Evolutionary conservation across 495 filamentous ascomycete genomes (phyloP).

Genomic region (Oidiodendron maius): DNA sequence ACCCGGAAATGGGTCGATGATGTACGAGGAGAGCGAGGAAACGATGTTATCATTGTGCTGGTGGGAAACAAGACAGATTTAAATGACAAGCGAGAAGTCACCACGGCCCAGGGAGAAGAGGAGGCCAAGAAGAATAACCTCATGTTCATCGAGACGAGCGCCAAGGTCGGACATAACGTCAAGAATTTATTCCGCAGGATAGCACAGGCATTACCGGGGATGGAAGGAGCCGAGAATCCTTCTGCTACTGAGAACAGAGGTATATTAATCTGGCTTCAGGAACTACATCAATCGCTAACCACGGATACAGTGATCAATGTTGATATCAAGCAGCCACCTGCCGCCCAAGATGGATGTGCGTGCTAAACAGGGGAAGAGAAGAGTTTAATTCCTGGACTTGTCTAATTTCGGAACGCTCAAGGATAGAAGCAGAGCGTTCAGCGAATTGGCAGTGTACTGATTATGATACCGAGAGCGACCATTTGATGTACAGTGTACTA

Average conservation of each 20-base stretch:
- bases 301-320: slow-evolving; percentile 78
- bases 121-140: slow-evolving; percentile 96
- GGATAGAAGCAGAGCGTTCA: slow-evolving; percentile 38
- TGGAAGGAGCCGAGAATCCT: slow-evolving; percentile 78
- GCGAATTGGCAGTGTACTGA: slow-evolving; percentile 21
- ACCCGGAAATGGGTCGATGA: slow-evolving; percentile 99
- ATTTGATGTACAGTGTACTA: slow-evolving; percentile 10
- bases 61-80: slow-evolving; percentile 99
- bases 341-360: slow-evolving; percentile 73
- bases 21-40: slow-evolving; percentile 90
- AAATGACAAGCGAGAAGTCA: slow-evolving; percentile 95
- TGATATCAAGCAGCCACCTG: slow-evolving; percentile 70
- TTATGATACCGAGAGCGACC: slow-evolving; percentile 18
- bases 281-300: slow-evolving; percentile 8
- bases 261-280: neutral
- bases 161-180: slow-evolving; percentile 96
- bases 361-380: slow-evolving; percentile 46
- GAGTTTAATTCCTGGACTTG: slow-evolving; percentile 14
- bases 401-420: slow-evolving; percentile 18
- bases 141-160: slow-evolving; percentile 98
- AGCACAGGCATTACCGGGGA: slow-evolving; percentile 93
- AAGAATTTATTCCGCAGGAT: slow-evolving; percentile 95
- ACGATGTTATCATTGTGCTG: slow-evolving; percentile 97
- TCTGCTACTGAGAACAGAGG: slow-evolving; percentile 46
- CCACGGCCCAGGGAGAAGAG: slow-evolving; percentile 88